A percentile compares a stretch with the other conserved stretches of the same genome.
Evolutionary conservation across 176 grass and related monocot genomes (phyloP).

Genomic region (Oryza meyeriana): DNA sequence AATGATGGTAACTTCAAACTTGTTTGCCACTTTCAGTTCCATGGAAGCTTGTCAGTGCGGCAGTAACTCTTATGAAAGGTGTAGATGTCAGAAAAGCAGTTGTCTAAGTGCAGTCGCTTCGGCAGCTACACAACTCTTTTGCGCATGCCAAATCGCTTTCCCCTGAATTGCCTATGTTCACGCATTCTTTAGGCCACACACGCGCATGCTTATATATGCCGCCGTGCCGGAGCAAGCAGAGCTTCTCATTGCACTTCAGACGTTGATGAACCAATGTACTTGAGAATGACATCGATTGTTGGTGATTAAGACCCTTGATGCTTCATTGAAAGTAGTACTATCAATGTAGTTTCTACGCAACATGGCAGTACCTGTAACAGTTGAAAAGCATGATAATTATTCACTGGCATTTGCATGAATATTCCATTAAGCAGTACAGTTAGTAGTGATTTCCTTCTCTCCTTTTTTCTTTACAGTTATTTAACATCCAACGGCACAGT

Average conservation of each 20-base stretch:
- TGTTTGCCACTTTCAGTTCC: not conserved
- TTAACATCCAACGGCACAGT: not conserved
- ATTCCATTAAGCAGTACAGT: not conserved
- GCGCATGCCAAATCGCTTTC: not conserved
- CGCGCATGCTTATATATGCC: not conserved
- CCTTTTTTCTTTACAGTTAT: not conserved
- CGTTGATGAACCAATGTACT: not conserved
- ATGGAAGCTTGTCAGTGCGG: not conserved
- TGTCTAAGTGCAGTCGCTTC: not conserved
- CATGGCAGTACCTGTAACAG: not conserved
- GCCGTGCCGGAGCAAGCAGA: not conserved
- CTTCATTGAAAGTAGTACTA: not conserved
- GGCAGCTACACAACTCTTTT: not conserved
- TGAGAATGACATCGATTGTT: not conserved
- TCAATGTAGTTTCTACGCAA: not conserved
- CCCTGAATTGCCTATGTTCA: not conserved
- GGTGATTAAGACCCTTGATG: not conserved
- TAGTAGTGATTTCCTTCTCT: not conserved
- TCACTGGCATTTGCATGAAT: not conserved
- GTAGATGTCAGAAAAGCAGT: not conserved
- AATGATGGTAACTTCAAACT: not conserved
- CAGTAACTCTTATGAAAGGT: not conserved
- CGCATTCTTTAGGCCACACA: not conserved
- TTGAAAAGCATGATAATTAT: not conserved
- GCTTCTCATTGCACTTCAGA: not conserved